Conservation (phyloP, 2,329 filamentous ascomycete species). For the Trichoderma pleuroti region DNA sequence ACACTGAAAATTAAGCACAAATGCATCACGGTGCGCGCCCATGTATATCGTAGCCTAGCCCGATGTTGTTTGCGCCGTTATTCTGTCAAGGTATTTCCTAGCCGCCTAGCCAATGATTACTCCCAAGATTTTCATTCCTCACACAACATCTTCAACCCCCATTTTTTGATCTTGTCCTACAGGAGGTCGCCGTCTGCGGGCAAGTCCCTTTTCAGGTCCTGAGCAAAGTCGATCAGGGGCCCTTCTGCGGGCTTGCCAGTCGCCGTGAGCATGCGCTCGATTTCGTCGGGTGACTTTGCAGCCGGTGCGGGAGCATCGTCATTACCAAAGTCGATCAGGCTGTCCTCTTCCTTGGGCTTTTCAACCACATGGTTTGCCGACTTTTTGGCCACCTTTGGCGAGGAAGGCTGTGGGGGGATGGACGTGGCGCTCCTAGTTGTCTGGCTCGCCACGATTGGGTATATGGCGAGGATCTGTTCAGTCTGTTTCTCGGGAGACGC, state of each 20-base stretch:
- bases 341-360: conserved; percentile 26
- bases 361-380: not conserved
- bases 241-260: conserved; percentile 48
- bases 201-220: conserved; percentile 51
- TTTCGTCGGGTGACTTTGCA: conserved; percentile 33
- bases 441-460: conserved; percentile 80
- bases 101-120: conserved; percentile 14
- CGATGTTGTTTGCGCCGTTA: conserved; percentile 18
- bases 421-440: conserved; percentile 51
- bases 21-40: conserved; percentile 14
- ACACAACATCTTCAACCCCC: not conserved
- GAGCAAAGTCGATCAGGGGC: conserved; percentile 54
- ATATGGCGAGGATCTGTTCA: conserved; percentile 81
- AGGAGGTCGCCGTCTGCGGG: conserved; percentile 29
- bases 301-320: conserved; percentile 15
- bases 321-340: conserved; percentile 58
- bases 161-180: not conserved
- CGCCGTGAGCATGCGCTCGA: conserved; percentile 42
- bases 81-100: conserved; percentile 13
- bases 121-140: not conserved
- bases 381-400: conserved; percentile 18
- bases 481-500: conserved; percentile 65
- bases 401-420: conserved; percentile 46
- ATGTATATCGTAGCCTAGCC: conserved; percentile 18
- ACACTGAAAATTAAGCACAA: conserved; percentile 15